Evolutionary conservation across 805 yeast genomes (phyloP), one percentile per base, ranked within the genome.

Genomic region (Debaryomyces prosopidis): DNA sequence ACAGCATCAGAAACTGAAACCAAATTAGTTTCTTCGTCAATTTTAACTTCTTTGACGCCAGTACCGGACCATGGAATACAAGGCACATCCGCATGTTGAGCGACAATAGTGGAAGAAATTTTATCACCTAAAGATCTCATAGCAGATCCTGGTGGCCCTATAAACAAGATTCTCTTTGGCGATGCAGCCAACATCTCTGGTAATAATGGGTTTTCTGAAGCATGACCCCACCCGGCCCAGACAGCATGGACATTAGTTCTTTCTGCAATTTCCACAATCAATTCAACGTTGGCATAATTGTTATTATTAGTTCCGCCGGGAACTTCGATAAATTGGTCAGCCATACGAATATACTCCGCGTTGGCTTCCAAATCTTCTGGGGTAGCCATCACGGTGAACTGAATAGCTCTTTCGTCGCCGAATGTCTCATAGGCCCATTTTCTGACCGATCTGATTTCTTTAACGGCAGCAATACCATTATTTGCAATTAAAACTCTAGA

Each of bases 151-250:
- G 99, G 99, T 50, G 99, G 99, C 53, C 99, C 99, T 66, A 94
- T 94, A 62, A 94, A 94, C 45, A 94, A 78, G 59, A 95, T 87
- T 61, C 80, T 87, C 68, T 89, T 86, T 49, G 91, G 89, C 15
- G 97, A 89, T n/a, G 85, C 85, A 12, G 98, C 97, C 65, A 94
- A 78, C 68, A 80, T 82, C 69, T 94, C 99, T 23, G 99, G 99
- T 54, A 94, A 80, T 39, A 75, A 67, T 20, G 99, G 99, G 72
- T 95, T 92, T 75, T 94, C 99, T n/a, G 97, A 89, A 23, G 99
- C 99, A 66, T 95, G 99, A 60, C 99, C 99, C 99, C 99, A 94
- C 60, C 99, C 99, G 30, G 99, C 99, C 99, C 99, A 94, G 47
- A 94, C 99, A 19, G 99, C 99, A 66, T 94, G 96, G 45, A 88